Base-by-base conservation (phyloP, 1,284 basidiomycete species). In the Trametes sp. region DNA sequence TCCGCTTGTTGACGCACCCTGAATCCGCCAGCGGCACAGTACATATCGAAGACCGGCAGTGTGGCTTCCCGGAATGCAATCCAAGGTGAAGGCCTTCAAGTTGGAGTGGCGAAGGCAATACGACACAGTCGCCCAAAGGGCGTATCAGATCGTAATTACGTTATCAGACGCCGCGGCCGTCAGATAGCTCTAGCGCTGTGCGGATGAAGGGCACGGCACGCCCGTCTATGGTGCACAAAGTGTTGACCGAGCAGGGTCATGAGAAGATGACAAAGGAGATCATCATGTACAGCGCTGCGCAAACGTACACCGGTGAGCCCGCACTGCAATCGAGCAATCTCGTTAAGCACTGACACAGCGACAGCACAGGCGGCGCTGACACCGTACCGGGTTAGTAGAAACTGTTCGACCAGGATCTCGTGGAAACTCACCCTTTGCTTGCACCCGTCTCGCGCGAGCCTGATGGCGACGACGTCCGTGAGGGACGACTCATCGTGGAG, bases 311-410 rank as follows among this genome's bases (percentile, higher is more conserved):
- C 7, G 56, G 56, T 57, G 29, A 42, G 41, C 19, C 7, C n/a
- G 16, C 41, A 16, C 14, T n/a, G n/a, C 8, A 7, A 16, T 42
- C 16, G 6, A 19, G 6, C 14, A 42, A n/a, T 42, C n/a, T 10
- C 44, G 23, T 19, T 10, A 7, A n/a, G 31, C 19, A 48, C 41
- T 48, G 23, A 57, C 26, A 4, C 21, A 21, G 5, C 16, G 14
- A 6, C 7, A 31, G 19, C 31, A 35, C 29, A 59, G 57, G 33
- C 26, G 57, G 57, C 13, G 49, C 57, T 11, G 57, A 59, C 42
- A 59, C 57, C 21, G 57, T 59, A 36, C n/a, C n/a, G n/a, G n/a
- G n/a, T n/a, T n/a, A n/a, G n/a, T n/a, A n/a, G n/a, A n/a, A n/a
- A n/a, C n/a, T n/a, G n/a, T n/a, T n/a, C n/a, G n/a, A n/a, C n/a